phyloP scores from a whole-genome alignment of 1,284 basidiomycete species.

The Veloboletus limbatus region DNA sequence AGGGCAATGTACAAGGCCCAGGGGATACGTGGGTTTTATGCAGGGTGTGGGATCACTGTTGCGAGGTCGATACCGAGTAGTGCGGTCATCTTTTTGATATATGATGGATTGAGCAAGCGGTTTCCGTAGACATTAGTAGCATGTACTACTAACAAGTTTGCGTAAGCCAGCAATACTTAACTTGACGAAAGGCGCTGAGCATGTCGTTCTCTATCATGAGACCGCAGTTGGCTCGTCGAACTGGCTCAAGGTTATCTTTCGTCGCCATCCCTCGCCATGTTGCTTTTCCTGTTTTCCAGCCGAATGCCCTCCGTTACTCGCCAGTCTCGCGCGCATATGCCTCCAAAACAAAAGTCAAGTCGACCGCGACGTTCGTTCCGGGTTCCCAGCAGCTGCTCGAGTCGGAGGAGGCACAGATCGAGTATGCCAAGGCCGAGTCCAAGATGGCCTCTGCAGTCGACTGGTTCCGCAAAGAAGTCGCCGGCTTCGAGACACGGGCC shows the following conservation, averaged over 20 bases:
- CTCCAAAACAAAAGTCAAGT: constrained; percentile 37
- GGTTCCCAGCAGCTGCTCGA: constrained; percentile 55
- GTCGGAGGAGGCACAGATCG: constrained; percentile 44
- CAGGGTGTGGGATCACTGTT: constrained; percentile 94
- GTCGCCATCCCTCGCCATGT: not conserved
- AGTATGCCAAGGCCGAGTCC: constrained; percentile 58
- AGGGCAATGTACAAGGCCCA: constrained; percentile 72
- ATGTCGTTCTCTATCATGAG: constrained; percentile 15
- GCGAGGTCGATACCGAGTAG: constrained; percentile 86
- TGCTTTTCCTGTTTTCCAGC: not conserved
- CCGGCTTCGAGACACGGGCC: constrained; percentile 64
- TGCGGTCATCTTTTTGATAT: constrained; percentile 89
- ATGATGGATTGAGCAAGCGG: constrained; percentile 67
- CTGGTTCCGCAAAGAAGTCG: constrained; percentile 70
- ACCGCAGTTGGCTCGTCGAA: constrained; percentile 10
- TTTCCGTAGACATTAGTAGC: constrained; percentile 54
- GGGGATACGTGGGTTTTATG: constrained; percentile 86
- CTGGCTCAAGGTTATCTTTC: constrained; percentile 1
- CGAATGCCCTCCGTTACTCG: not conserved
- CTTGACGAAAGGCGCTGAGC: too few species aligned
- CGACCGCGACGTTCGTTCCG: constrained; percentile 53
- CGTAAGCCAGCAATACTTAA: too few species aligned
- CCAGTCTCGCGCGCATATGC: constrained; percentile 26
- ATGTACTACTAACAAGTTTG: too few species aligned
- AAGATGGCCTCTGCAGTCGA: constrained; percentile 63